phyloP scores from a whole-genome alignment of 2,329 filamentous ascomycete species.

The Fusarium mundagurra region DNA sequence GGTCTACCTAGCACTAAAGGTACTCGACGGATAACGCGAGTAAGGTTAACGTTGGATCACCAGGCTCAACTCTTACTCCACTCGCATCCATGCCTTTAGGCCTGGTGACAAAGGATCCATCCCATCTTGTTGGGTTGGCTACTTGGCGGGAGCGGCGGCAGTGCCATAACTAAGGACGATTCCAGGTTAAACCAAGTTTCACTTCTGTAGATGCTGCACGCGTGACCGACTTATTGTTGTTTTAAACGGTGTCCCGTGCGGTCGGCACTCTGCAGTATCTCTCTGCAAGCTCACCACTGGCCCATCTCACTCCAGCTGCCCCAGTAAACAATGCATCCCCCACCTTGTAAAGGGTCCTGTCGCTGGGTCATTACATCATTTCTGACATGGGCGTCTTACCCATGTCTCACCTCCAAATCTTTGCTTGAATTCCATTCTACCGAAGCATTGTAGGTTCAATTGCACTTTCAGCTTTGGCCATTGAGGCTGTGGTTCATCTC shows the following conservation, averaged over 20 bases:
- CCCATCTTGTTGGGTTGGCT: not conserved
- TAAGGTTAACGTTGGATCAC: conserved; percentile 24
- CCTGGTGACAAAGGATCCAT: conserved; percentile 17
- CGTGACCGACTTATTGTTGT: conserved; percentile 17
- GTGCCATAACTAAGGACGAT: not conserved
- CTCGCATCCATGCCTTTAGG: not conserved
- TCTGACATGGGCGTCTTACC: conserved; percentile 1
- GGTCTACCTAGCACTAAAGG: not conserved
- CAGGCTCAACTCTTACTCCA: conserved; percentile 1
- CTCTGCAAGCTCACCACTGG: conserved; percentile 3
- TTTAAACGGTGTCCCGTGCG: conserved; percentile 20
- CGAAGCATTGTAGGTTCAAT: conserved; percentile 11
- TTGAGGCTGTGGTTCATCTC: not conserved
- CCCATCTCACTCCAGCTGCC: conserved; percentile 3
- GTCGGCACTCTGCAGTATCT: not conserved
- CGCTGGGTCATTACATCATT: conserved; percentile 24
- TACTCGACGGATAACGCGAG: conserved; percentile 8
- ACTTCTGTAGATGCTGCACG: conserved; percentile 18
- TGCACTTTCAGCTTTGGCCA: not conserved
- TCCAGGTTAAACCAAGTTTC: conserved; percentile 21
- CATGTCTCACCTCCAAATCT: conserved; percentile 16
- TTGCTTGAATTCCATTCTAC: conserved; percentile 3
- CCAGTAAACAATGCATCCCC: conserved; percentile 10
- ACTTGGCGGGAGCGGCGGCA: conserved; percentile 19
- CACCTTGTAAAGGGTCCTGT: conserved; percentile 17